A percentile compares a stretch with the other conserved stretches of the same genome.
Conservation (phyloP, 768 basidiomycete genomes). For the Leucosporidium scottii region DNA sequence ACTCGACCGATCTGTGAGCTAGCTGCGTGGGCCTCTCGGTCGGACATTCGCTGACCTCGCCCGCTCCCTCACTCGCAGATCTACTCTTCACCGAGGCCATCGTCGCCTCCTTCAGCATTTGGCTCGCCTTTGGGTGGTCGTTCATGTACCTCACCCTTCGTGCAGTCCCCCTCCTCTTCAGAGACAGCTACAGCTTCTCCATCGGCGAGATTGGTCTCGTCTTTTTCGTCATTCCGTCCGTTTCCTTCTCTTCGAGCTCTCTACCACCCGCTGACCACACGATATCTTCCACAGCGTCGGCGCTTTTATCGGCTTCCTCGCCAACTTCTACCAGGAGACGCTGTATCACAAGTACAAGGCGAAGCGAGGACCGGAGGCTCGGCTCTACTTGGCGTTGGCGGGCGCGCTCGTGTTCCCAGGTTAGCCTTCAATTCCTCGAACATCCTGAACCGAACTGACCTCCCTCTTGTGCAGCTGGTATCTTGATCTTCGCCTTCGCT, state of each 20-base stretch:
- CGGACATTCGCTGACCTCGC: background rate
- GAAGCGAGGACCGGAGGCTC: slow-evolving; percentile 23
- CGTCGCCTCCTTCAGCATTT: slow-evolving; percentile 56
- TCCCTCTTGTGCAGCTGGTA: background rate
- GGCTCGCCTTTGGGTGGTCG: slow-evolving; percentile 59
- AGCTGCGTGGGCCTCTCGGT: too few relatives aligned
- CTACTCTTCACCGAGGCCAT: slow-evolving; percentile 65
- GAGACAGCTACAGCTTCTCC: slow-evolving; percentile 25
- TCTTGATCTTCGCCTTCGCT: slow-evolving; percentile 43
- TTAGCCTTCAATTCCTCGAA: background rate
- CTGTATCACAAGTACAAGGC: slow-evolving; percentile 21
- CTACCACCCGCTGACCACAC: background rate
- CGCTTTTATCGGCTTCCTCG: slow-evolving; percentile 20
- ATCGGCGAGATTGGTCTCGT: slow-evolving; percentile 12
- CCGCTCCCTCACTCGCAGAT: slow-evolving; percentile 39
- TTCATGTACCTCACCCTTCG: slow-evolving; percentile 59
- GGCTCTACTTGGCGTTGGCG: slow-evolving; percentile 15
- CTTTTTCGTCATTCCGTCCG: slow-evolving; percentile 22
- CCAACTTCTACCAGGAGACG: slow-evolving; percentile 16
- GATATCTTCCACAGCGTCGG: slow-evolving; percentile 4
- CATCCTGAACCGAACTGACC: slow-evolving; percentile 19
- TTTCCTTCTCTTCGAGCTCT: too few relatives aligned
- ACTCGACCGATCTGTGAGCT: slow-evolving; percentile 27
- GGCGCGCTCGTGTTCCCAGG: slow-evolving; percentile 26
- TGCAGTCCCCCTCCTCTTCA: slow-evolving; percentile 40